Evolutionary conservation across 75 land plant genomes (phyloP), one percentile per base, ranked within the genome.

Genomic region (Cupressus sempervirens): DNA sequence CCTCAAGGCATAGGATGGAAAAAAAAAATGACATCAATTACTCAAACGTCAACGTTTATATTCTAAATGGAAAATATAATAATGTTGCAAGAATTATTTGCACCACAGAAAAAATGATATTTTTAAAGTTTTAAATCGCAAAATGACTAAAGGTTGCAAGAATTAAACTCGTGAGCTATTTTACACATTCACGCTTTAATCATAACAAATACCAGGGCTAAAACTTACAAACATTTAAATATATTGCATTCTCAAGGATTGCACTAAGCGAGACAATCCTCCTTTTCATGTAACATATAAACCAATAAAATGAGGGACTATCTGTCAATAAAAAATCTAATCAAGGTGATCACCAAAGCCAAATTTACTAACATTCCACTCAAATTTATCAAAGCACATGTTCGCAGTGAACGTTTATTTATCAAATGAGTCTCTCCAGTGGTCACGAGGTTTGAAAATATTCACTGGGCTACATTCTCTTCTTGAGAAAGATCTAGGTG

Each of bases 401-500:
- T 35, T 74, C 3, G 41, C 45, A 23, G 46, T 40, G 41, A 76
- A 41, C 4, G 23, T 40, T 76, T 16, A 76, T 76, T 98, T 76
- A 95, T 93, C 80, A 98, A 86, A 84, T 95, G 96, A 79, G 98
- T 84, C 86, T 98, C 96, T 77, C 96, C 96, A 52, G 96, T 96
- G 52, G 88, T 91, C 73, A 90, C 83, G 67, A 96, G 91, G 84
- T 96, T 98, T 23, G 98, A 92, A 50, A 95, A 88, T 56, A 98
- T 90, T 67, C 96, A 85, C 74, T 90, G 93, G n/a, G 91, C 93
- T 53, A 98, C 92, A 89, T 90, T 98, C 85, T 98, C 99, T 83
- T 95, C 98, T 91, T 98, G 99, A 41, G 99, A 88, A 15, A 98
- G 94, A 87, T 98, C 99, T 77, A 98, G 87, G 26, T 98, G 94